Conservation (phyloP, 805 yeast species). For the Clavispora carvajalis region DNA sequence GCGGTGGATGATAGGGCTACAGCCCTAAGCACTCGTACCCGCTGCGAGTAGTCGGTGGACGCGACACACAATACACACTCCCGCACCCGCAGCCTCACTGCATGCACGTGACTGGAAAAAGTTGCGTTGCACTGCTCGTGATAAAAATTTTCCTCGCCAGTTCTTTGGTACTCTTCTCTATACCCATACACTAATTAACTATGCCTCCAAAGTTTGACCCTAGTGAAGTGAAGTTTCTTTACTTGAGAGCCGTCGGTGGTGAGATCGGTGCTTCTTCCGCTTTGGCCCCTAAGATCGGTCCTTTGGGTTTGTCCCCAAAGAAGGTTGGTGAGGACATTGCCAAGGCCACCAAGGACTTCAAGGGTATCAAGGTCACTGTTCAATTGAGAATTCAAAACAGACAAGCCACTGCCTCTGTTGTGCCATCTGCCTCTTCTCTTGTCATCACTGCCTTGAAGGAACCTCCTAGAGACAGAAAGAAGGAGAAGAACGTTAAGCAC, state of each 20-base stretch:
- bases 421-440: slow-evolving; percentile 98
- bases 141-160: slow-evolving; percentile 10
- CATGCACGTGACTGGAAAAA: slow-evolving; percentile 10
- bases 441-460: slow-evolving; percentile 99
- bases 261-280: slow-evolving; percentile 99
- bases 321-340: slow-evolving; percentile 99
- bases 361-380: slow-evolving; percentile 99
- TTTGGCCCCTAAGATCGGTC: slow-evolving; percentile 99
- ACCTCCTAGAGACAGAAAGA: slow-evolving; percentile 99
- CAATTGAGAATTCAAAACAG: slow-evolving; percentile 99
- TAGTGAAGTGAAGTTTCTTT: slow-evolving; percentile 94
- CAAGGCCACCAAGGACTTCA: slow-evolving; percentile 98
- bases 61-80: neutral
- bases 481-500: slow-evolving; percentile 99
- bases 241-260: slow-evolving; percentile 99
- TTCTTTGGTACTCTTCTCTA: slow-evolving; percentile 5
- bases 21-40: slow-evolving; percentile 13
- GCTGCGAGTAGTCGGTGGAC: neutral
- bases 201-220: slow-evolving; percentile 99
- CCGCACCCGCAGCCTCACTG: neutral
- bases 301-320: slow-evolving; percentile 99
- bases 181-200: slow-evolving; percentile 17
- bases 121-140: slow-evolving; percentile 9
- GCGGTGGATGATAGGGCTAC: slow-evolving; percentile 12
- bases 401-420: slow-evolving; percentile 98